A percentile compares a stretch with the other conserved stretches of the same genome.
phyloP scores from a whole-genome alignment of 108 stramenopile genomes.

The Craspedostauros australis region DNA sequence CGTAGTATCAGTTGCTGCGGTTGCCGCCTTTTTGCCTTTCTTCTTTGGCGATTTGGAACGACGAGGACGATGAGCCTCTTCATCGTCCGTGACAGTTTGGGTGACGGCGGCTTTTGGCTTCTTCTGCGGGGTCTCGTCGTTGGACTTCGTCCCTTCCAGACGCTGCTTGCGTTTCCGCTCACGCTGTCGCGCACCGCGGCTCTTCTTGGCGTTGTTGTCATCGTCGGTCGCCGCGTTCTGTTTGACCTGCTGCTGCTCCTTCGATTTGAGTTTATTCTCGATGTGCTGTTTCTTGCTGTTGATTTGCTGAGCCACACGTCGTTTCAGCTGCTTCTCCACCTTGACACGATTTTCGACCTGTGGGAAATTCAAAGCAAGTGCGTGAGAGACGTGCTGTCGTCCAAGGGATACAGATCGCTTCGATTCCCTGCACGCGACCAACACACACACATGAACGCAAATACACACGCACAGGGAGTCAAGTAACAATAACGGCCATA shows the following conservation, averaged over 20 bases:
- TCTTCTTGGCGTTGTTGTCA: constrained; percentile 29
- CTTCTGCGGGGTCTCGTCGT: background rate
- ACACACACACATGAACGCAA: no score
- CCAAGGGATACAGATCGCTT: background rate
- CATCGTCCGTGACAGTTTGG: no score
- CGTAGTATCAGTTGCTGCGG: no score
- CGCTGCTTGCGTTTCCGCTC: constrained; percentile 52
- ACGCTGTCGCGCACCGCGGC: constrained; percentile 68
- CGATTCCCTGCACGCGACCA: no score
- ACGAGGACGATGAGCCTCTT: no score
- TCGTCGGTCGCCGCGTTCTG: constrained; percentile 16
- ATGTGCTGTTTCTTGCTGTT: constrained; percentile 68
- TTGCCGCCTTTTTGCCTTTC: no score
- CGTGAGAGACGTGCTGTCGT: background rate
- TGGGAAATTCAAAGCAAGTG: background rate
- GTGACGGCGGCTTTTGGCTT: constrained; percentile 4
- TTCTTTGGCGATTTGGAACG: no score
- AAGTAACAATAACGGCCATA: background rate
- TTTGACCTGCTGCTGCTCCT: constrained; percentile 4
- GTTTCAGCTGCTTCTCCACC: constrained; percentile 74
- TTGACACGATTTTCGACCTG: constrained; percentile 81
- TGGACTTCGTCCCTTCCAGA: constrained; percentile 2
- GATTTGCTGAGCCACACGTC: constrained; percentile 58
- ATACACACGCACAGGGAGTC: no score
- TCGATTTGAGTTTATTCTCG: constrained; percentile 32